Evolutionary conservation across 2,329 filamentous ascomycete species (phyloP).

Genomic region (Claviceps spartinae): DNA sequence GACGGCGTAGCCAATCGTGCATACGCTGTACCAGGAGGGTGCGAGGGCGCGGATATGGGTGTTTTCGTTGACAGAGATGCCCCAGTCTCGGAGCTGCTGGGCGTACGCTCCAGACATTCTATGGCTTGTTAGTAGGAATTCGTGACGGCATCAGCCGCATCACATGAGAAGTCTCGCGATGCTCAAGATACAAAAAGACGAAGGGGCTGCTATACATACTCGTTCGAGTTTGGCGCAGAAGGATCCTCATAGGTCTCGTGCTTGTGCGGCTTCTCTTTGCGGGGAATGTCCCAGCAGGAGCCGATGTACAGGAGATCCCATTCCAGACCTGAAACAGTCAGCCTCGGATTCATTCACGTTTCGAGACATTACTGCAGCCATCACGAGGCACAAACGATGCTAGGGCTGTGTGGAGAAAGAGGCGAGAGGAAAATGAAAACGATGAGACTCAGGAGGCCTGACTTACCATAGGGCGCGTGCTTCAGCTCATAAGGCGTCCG

Average conservation of each 20-base stretch:
- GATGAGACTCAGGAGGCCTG: neutral
- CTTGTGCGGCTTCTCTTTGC: neutral
- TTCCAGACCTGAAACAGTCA: neutral
- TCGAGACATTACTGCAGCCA: too few relatives aligned
- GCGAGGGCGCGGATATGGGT: neutral
- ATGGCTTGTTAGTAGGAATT: neutral
- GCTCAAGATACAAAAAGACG: too few relatives aligned
- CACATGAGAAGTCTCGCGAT: too few relatives aligned
- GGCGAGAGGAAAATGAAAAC: neutral
- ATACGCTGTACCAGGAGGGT: conserved; percentile 2
- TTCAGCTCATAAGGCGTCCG: neutral
- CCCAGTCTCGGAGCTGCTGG: neutral
- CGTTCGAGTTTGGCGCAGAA: neutral
- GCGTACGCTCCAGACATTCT: neutral
- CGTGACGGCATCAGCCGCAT: too few relatives aligned
- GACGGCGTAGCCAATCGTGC: conserved; percentile 1
- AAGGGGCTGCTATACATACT: neutral
- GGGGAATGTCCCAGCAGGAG: conserved; percentile 3
- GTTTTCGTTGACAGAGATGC: neutral
- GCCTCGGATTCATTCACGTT: too few relatives aligned
- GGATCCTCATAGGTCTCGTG: neutral
- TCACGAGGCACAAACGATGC: neutral
- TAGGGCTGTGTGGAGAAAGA: neutral
- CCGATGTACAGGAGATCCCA: conserved; percentile 2
- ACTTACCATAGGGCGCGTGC: conserved; percentile 1